A percentile compares a stretch with the other conserved stretches of the same genome.
These are phyloP conservation scores for Trichoderma asperelloides DNA, from an alignment of 495 filamentous ascomycete species.

Conservation along the genomic window DNA sequence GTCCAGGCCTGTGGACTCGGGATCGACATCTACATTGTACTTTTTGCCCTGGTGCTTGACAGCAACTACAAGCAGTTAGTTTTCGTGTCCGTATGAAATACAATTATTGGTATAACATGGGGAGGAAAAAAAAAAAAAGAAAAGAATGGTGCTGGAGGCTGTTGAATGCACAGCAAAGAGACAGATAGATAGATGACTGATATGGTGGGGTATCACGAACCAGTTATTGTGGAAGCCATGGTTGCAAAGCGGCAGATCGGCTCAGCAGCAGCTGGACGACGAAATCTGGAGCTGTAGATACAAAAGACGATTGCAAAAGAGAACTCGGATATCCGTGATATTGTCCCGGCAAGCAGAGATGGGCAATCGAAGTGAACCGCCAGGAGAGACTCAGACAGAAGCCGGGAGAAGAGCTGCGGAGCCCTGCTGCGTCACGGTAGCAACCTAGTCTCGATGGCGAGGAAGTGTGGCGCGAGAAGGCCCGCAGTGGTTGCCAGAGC, in stretches of 20 bases:
- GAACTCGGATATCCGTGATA: neutral
- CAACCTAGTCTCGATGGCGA: too few relatives aligned
- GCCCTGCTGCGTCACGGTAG: neutral
- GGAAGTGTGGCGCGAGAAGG: too few relatives aligned
- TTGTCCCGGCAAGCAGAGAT: neutral
- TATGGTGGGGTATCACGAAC: constrained; percentile 3
- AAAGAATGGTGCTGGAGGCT: neutral
- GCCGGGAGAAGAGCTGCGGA: neutral
- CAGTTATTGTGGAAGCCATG: constrained; percentile 11
- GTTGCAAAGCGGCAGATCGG: constrained; percentile 3
- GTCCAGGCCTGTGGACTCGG: constrained; percentile 73
- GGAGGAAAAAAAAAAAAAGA: neutral
- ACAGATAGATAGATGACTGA: neutral
- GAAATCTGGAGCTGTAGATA: neutral
- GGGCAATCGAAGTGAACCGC: neutral
- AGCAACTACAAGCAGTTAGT: constrained; percentile 48
- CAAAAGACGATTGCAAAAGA: neutral
- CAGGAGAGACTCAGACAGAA: neutral
- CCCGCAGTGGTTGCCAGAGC: too few relatives aligned
- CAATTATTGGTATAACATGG: too few relatives aligned
- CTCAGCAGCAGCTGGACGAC: neutral
- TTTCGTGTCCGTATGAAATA: neutral
- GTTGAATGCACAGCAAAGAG: neutral
- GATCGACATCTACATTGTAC: constrained; percentile 86
- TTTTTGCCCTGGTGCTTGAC: constrained; percentile 93